Conservation (phyloP, 352 stramenopile genomes). For the Globisporangium yorkense region DNA sequence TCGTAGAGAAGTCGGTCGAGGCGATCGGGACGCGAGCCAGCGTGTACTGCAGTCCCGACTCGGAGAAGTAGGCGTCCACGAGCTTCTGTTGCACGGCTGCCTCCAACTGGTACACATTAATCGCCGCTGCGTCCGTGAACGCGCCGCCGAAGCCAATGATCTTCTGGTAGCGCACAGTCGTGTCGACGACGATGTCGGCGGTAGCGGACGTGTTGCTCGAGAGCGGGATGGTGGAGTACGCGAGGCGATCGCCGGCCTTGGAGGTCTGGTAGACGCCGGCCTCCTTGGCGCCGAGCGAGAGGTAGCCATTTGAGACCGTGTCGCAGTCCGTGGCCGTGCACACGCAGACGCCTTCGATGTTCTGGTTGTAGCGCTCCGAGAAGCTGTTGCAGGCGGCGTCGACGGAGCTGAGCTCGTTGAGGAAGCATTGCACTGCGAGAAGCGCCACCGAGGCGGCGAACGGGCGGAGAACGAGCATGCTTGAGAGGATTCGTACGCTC, state of each 20-base stretch:
- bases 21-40: conserved; percentile 81
- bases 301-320: conserved; percentile 42
- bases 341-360: conserved; percentile 46
- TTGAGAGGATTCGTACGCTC: neutral
- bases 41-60: conserved; percentile 78
- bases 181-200: conserved; percentile 45
- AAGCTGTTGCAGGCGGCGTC: conserved; percentile 19
- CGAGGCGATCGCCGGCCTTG: conserved; percentile 40
- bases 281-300: conserved; percentile 26
- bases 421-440: conserved; percentile 10
- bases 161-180: conserved; percentile 52
- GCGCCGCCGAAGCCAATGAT: conserved; percentile 87
- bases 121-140: conserved; percentile 83
- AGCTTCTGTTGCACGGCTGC: conserved; percentile 52
- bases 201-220: conserved; percentile 9
- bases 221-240: conserved; percentile 29
- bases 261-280: conserved; percentile 46
- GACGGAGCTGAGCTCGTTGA: conserved; percentile 2
- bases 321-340: conserved; percentile 48
- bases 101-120: conserved; percentile 71
- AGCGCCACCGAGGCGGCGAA: conserved; percentile 8
- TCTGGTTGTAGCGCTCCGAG: conserved; percentile 33
- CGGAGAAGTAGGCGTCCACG: conserved; percentile 76
- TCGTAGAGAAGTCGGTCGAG: conserved; percentile 83
- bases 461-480: conserved; percentile 13